Evolutionary conservation across 2,329 filamentous ascomycete genomes (phyloP), one percentile per base, ranked within the genome.

Genomic region (Ciborinia camelliae): DNA sequence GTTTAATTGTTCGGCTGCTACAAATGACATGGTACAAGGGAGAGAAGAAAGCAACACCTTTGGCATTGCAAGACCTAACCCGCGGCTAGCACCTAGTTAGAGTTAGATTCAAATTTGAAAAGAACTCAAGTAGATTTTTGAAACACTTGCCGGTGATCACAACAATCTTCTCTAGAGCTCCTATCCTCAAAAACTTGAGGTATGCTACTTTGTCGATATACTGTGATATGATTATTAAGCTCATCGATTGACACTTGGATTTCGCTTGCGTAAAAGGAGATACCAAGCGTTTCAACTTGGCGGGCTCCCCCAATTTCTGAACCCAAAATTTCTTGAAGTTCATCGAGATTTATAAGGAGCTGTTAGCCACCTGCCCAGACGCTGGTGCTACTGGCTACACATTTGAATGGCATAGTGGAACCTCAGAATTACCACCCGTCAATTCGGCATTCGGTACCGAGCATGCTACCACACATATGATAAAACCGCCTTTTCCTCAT

Each of bases 361-460:
- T 47, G 26, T 45, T 55, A 12, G 30, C 20, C 26, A 47, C 39
- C 9, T 55, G 60, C n/a, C 50, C 60, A 14, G 30, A 55, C 12
- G 39, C 60, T 35, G 39, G 15, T 35, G 39, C 50, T 23, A 37
- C 20, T 26, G 60, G 37, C 18, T 45, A 62, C 37, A 30, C n/a
- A n/a, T 28, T 63, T 14, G 50, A 55, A 30, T 39, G 30, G 60
- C 60, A 63, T 30, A 55, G 37, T 23, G 47, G 50, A 43, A 43
- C 20, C 6, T 23, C 23, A 32, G 15, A 43, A 14, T 35, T 23
- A 18, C 4, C 37, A 20, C n/a, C n/a, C 28, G 8, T n/a, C 28
- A 53, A 54, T 55, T 45, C 30, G n/a, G 30, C 39, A 20, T 63
- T 30, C 47, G 51, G 39, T 14, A 37, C 47, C 14, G 30, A 48